Conservation (phyloP, 176 grass and related monocot genomes). For the Triticum dicoccoides region DNA sequence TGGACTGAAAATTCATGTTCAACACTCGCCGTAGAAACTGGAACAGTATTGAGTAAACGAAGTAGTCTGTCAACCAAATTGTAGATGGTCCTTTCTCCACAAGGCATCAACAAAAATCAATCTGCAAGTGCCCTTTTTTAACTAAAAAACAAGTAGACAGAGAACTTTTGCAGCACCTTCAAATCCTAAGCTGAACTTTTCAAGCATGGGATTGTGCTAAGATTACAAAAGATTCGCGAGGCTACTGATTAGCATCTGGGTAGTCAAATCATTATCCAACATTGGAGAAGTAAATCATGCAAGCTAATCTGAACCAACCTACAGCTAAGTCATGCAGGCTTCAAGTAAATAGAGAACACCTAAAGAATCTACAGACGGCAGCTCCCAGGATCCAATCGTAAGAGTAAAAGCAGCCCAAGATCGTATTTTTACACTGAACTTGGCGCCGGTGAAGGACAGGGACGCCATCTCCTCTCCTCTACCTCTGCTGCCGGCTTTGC, state of each 20-base stretch:
- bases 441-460: too few species aligned
- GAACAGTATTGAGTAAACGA: too few species aligned
- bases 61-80: too few species aligned
- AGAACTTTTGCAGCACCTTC: neutral
- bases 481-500: too few species aligned
- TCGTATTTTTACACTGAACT: conserved; percentile 3
- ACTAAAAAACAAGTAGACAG: neutral
- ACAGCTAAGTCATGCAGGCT: neutral
- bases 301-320: neutral
- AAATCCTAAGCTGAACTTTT: neutral
- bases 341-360: neutral
- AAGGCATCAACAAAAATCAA: too few species aligned
- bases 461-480: too few species aligned
- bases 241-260: neutral
- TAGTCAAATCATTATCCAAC: neutral
- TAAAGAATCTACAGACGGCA: neutral
- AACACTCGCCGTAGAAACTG: too few species aligned
- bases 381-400: conserved; percentile 5
- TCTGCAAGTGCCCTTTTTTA: neutral
- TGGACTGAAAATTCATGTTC: too few species aligned
- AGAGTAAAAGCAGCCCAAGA: neutral
- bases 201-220: neutral
- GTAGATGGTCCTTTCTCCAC: too few species aligned
- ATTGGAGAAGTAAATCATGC: neutral
- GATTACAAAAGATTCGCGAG: neutral